Evolutionary conservation across 192 early-diverging fungal species (phyloP), one percentile per base, ranked within the genome.

Genomic region (Coemansia sp.): DNA sequence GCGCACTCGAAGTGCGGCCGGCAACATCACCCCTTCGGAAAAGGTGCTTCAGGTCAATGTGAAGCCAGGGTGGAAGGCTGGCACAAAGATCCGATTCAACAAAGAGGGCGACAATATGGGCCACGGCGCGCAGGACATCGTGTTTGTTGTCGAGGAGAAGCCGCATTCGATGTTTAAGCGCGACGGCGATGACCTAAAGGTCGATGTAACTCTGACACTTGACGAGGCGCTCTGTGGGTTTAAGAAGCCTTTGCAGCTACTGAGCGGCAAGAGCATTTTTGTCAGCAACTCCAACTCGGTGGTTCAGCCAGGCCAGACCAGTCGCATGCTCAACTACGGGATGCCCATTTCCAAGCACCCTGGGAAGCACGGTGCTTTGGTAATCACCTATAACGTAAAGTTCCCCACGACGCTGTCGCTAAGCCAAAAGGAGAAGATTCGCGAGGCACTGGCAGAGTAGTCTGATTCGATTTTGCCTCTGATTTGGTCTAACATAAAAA

Each of bases 21-120:
- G 87, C 23, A 61, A 62, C 14, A 25, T 67, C 23, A 54, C 73
- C 0, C 57, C 85, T 0, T 59, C 84, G 0, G 94, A 96, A 62
- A 95, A 98, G 81, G 82, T 95, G 12, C 80, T 99, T 8, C 84
- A 83, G 54, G 83, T 99, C 50, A 77, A 91, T 57, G 76, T 99
- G 78, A 94, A 92, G 72, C 88, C 94, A 10, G 97, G 97, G 2
- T 95, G 96, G 95, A 98, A 99, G 81, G 92, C 93, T 12, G 97
- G 97, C 15, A 95, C 97, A 62, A 99, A 98, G 79, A 88, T 99
- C 72, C 89, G 88, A 23, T 99, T 93, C 78, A 82, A 88, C 6
- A 86, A 85, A 21, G 91, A 96, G 68, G 97, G 97, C 32, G 95
- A 96, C 72, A 92, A 96, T 59, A 49, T 90, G 12, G 82, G 89